phyloP scores from a whole-genome alignment of 2,329 filamentous ascomycete species.

The Fusarium piperis region DNA sequence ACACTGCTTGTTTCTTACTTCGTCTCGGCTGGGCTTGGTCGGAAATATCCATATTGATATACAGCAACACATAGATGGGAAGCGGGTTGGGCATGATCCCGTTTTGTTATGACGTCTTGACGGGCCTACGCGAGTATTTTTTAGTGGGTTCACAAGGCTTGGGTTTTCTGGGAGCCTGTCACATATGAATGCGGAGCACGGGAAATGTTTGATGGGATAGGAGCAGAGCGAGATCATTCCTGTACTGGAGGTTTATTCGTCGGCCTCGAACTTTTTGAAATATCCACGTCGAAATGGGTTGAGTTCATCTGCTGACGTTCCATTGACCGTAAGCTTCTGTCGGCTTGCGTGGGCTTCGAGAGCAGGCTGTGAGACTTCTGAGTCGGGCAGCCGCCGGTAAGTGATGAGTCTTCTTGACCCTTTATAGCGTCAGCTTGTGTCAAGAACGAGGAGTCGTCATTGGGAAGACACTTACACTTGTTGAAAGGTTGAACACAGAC shows the following conservation, averaged over 20 bases:
- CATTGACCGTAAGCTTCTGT: slow-evolving; percentile 46
- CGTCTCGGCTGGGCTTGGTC: slow-evolving; percentile 15
- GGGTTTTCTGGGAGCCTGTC: slow-evolving; percentile 27
- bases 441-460: background rate
- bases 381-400: slow-evolving; percentile 76
- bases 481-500: slow-evolving; percentile 89
- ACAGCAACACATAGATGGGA: slow-evolving; percentile 39
- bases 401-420: slow-evolving; percentile 91
- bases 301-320: slow-evolving; percentile 66
- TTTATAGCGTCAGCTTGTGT: slow-evolving; percentile 46
- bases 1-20: slow-evolving; percentile 8
- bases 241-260: slow-evolving; percentile 41
- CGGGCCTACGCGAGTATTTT: slow-evolving; percentile 20
- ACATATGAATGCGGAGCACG: slow-evolving; percentile 32
- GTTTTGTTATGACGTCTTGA: slow-evolving; percentile 32
- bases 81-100: slow-evolving; percentile 25
- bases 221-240: slow-evolving; percentile 29
- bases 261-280: slow-evolving; percentile 63
- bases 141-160: slow-evolving; percentile 26
- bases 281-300: slow-evolving; percentile 70
- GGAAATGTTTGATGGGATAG: slow-evolving; percentile 39
- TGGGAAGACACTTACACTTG: slow-evolving; percentile 70
- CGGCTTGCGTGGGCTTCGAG: slow-evolving; percentile 50
- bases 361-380: slow-evolving; percentile 58
- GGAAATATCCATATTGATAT: slow-evolving; percentile 22